Conservation (phyloP, 2,329 filamentous ascomycete species). For the Fusarium falciforme region DNA sequence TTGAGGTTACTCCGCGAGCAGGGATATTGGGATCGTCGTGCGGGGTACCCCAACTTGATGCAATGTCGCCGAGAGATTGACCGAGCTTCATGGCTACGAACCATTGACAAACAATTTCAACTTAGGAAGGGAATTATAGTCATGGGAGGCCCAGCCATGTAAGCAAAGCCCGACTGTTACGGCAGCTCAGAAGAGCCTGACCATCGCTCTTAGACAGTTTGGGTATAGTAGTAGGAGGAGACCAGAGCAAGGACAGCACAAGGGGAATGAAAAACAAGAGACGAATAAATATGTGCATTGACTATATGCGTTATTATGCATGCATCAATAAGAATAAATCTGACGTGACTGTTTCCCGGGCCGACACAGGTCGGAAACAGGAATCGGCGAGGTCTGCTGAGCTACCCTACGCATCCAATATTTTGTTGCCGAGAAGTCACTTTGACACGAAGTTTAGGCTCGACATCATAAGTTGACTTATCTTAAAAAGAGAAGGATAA, state of each 20-base stretch:
- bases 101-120: not conserved
- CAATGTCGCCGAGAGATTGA: conserved; percentile 19
- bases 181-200: not conserved
- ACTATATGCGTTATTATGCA: not conserved
- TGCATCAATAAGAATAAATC: not conserved
- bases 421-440: not conserved
- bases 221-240: not conserved
- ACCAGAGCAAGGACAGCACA: not conserved
- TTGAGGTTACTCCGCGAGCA: conserved; percentile 17
- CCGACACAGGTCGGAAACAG: not conserved
- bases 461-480: not conserved
- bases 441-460: not conserved
- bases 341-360: not conserved
- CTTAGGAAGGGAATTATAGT: not conserved
- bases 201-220: not conserved
- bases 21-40: conserved; percentile 33
- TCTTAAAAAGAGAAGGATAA: not conserved
- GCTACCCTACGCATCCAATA: not conserved
- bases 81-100: not conserved
- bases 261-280: not conserved
- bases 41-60: conserved; percentile 29
- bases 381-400: not conserved
- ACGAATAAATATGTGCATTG: not conserved
- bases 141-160: not conserved
- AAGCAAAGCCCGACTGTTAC: not conserved